Base-by-base conservation (phyloP, 192 early-diverging fungal genomes). In the Podochytrium sp. region DNA sequence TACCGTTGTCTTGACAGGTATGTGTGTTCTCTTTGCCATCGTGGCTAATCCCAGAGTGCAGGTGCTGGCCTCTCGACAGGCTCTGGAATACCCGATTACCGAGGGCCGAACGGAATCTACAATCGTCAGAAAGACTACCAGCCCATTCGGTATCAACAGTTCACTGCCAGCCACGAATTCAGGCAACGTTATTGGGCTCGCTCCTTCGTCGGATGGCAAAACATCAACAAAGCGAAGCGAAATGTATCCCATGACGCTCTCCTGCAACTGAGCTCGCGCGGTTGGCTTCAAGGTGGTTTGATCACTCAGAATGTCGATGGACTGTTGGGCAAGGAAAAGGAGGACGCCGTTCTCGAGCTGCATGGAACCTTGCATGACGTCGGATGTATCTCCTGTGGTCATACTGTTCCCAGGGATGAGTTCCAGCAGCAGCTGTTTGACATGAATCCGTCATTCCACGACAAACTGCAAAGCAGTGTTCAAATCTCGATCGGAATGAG, bases 221-320 rank as follows among this genome's bases (percentile, higher is more conserved):
- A 83, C 3, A 89, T 96, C 59, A 76, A 81, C 59, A 75, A 66
- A 3, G 90, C 94, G 0, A 73, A 81, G 37, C 94, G 93, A 25
- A 98, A 98, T 73, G 52, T 73, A 0, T 86, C 92, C 5, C 96
- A 98, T 74, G 57, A 69, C 30, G 81, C 89, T 10, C 60, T 96
- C 14, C 70, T 85, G 27, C 59, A 75, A 5, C 76, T 94, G 4
- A 83, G 88, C 65, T 43, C 76, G 0, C 23, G 66, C 5, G 81
- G 83, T 0, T 77, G 82, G 70, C 59, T 91, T 47, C 25, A 52
- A 49, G 69, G 12, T 77, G 88, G 35, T 55, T 23, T 98, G 29
- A 89, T 96, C 34, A 96, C 96, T 7, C 96, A 98, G 68, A 98
- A 98, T 74, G 96, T 98, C 25, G 96, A 98, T 64, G 87, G 89